A percentile compares a stretch with the other conserved stretches of the same genome.
Evolutionary conservation across 2,329 filamentous ascomycete species (phyloP).

Genomic region (Coniochaeta sp.): DNA sequence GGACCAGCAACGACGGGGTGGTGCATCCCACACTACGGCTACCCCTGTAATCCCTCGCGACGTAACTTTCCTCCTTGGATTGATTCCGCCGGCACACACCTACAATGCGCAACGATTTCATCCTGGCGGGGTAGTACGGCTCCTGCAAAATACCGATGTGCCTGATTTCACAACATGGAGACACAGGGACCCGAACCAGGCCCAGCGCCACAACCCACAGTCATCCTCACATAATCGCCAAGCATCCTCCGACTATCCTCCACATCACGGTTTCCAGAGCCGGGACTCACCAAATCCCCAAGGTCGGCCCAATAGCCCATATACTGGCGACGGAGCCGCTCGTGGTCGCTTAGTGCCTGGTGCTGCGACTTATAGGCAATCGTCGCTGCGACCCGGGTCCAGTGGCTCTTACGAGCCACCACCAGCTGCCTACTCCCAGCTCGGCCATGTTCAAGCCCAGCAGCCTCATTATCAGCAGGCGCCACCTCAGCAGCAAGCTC

Average conservation of each 20-base stretch:
- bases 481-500: slow-evolving; percentile 7
- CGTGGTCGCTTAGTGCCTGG: slow-evolving; percentile 11
- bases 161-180: slow-evolving; percentile 55
- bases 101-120: slow-evolving; percentile 69
- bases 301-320: slow-evolving; percentile 1
- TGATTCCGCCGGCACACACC: slow-evolving; percentile 65
- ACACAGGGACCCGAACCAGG: slow-evolving; percentile 20
- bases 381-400: slow-evolving; percentile 42
- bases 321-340: slow-evolving; percentile 3
- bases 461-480: background rate
- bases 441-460: background rate
- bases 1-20: slow-evolving; percentile 61
- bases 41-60: slow-evolving; percentile 67
- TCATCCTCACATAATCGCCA: slow-evolving; percentile 14
- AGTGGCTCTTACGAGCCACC: slow-evolving; percentile 35
- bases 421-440: slow-evolving; percentile 20
- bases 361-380: slow-evolving; percentile 41
- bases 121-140: slow-evolving; percentile 61
- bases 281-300: slow-evolving; percentile 13
- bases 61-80: slow-evolving; percentile 57
- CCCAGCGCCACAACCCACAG: slow-evolving; percentile 11
- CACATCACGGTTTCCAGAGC: slow-evolving; percentile 12
- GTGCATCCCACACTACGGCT: slow-evolving; percentile 21
- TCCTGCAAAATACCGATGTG: slow-evolving; percentile 63
- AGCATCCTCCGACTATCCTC: slow-evolving; percentile 11